Conservation (phyloP, 805 yeast genomes). For the Huiozyma sinensis region DNA sequence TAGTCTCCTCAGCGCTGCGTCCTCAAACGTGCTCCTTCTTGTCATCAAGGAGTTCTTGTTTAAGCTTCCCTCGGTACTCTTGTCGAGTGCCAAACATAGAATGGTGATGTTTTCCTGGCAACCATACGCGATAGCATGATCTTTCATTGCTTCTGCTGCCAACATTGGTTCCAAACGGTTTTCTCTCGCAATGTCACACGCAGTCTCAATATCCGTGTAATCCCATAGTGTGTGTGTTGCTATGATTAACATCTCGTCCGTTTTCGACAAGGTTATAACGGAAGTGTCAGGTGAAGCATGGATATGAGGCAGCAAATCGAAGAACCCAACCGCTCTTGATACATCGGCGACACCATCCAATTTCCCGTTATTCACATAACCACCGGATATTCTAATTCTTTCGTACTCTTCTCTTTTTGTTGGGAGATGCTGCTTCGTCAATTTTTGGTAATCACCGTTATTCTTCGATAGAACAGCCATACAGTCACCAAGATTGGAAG, state of each 20-base stretch:
- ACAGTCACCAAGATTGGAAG: slow-evolving; percentile 88
- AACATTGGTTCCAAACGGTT: slow-evolving; percentile 73
- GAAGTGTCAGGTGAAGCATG: slow-evolving; percentile 79
- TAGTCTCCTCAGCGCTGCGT: slow-evolving; percentile 67
- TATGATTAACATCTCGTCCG: slow-evolving; percentile 76
- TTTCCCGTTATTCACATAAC: slow-evolving; percentile 77
- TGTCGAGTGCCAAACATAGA: slow-evolving; percentile 63
- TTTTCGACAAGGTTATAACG: slow-evolving; percentile 45
- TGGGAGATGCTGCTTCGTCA: slow-evolving; percentile 79
- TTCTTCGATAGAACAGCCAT: slow-evolving; percentile 68
- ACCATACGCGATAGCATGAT: slow-evolving; percentile 90
- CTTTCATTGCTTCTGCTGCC: slow-evolving; percentile 89
- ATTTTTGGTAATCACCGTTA: slow-evolving; percentile 67
- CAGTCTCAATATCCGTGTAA: slow-evolving; percentile 66
- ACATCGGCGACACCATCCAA: slow-evolving; percentile 74
- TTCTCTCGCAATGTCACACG: slow-evolving; percentile 81
- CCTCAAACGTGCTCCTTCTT: slow-evolving; percentile 52
- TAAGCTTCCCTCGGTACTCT: slow-evolving; percentile 30
- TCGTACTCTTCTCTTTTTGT: slow-evolving; percentile 68
- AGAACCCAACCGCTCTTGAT: slow-evolving; percentile 88
- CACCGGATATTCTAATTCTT: slow-evolving; percentile 83
- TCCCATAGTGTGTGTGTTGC: slow-evolving; percentile 87
- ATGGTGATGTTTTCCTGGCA: slow-evolving; percentile 70
- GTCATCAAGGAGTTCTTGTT: slow-evolving; percentile 34
- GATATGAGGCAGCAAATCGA: slow-evolving; percentile 74